Evolutionary conservation across 1,284 basidiomycete genomes (phyloP).

Genomic region (Peniophora sp.): DNA sequence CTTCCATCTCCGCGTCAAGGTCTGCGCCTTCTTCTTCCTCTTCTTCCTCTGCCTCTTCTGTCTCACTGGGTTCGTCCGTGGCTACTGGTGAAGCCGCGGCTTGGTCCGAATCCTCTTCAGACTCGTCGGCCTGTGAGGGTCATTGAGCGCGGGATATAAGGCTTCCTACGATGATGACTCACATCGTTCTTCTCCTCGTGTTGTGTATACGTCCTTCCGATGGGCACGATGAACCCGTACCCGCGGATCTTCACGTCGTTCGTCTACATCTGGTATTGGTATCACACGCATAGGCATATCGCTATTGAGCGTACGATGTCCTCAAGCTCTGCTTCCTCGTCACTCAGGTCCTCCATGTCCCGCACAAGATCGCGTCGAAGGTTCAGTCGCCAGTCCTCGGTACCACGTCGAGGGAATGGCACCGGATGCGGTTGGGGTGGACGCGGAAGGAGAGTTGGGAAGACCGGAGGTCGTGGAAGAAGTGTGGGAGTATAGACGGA

Average conservation of each 20-base stretch:
- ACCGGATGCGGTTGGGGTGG: conserved; percentile 60
- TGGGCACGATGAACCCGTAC: conserved; percentile 59
- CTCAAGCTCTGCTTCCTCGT: conserved; percentile 75
- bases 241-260: conserved; percentile 56
- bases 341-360: conserved; percentile 80
- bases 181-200: conserved; percentile 82
- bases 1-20: conserved; percentile 65
- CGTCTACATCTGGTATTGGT: too few species aligned
- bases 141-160: conserved; percentile 1
- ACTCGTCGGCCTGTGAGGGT: conserved; percentile 33
- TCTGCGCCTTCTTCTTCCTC: conserved; percentile 33
- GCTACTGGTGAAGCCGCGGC: conserved; percentile 24
- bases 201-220: conserved; percentile 63
- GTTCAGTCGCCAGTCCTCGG: conserved; percentile 46
- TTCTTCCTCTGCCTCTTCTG: conserved; percentile 39
- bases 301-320: conserved; percentile 43
- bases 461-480: conserved; percentile 48
- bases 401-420: conserved; percentile 43
- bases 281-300: conserved; percentile 1
- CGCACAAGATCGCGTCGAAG: conserved; percentile 60
- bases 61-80: conserved; percentile 24
- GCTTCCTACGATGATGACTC: conserved; percentile 18
- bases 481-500: conserved; percentile 62
- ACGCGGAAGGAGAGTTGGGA: conserved; percentile 59
- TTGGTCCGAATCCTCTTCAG: conserved; percentile 39